Evolutionary conservation across 345 rosid species (phyloP).

Genomic region (Gossypium longicalyx): DNA sequence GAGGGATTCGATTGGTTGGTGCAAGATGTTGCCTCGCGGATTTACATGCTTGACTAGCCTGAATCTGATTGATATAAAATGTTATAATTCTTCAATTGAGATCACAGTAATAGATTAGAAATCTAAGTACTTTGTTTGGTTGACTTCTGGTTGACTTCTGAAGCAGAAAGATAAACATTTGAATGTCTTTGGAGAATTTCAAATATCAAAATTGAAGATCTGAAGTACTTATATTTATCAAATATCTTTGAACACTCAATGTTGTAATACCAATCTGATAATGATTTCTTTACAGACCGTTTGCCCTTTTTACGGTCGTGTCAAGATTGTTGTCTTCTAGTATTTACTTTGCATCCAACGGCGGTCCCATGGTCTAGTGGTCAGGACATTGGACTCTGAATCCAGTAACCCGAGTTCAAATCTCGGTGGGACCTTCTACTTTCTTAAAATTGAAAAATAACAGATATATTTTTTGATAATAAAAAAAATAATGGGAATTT

Average conservation of each 20-base stretch:
- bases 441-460: no score
- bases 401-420: conserved; percentile 98
- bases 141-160: not conserved
- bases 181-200: not conserved
- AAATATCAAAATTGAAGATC: not conserved
- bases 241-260: not conserved
- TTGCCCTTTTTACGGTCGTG: no score
- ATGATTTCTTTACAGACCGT: not conserved
- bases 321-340: no score
- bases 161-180: not conserved
- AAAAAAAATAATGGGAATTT: no score
- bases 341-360: not conserved
- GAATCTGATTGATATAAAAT: not conserved
- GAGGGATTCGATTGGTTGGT: conserved; percentile 91
- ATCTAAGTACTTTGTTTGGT: not conserved
- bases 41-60: conserved; percentile 61
- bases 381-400: conserved; percentile 93
- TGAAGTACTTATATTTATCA: not conserved
- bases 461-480: no score
- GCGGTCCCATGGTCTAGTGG: conserved; percentile 84
- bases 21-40: conserved; percentile 84
- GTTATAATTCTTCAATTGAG: not conserved
- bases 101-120: not conserved
- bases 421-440: conserved; percentile 68
- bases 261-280: not conserved